Evolutionary conservation across 106 monocot species (phyloP), one percentile per base, ranked within the genome.

Genomic region (Phalaenopsis equestris): DNA sequence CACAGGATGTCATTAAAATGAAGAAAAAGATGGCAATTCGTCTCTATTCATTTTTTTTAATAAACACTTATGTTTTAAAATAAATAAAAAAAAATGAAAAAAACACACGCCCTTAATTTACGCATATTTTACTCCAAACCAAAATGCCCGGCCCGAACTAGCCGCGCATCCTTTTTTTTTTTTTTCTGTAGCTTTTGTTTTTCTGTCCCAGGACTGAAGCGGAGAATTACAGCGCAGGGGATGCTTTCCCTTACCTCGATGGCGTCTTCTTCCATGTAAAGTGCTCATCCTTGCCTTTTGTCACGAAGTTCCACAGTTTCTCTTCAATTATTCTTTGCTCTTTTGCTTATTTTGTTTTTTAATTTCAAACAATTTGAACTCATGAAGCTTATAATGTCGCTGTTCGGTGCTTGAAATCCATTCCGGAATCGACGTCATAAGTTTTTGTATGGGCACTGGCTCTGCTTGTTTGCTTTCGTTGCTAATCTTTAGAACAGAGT

Each of bases 221-320:
- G 48, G 1, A 48, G 48, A 17, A 14, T 3, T 57, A 57, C 18
- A 61, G 61, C 1, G n/a, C 61, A 70, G 70, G 39, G 42, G 42
- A 74, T 74, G 74, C 41, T 43, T 45, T 6, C 42, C 41, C 43
- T 74, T 5, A n/a, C 41, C 42, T 74, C 74, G 74, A 74, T 43
- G 43, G 74, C 43, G 7, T 45, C 74, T n/a, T 74, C 74, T 19
- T 74, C 74, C 74, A 8, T 19, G 74, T 74, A 74, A 42, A 42
- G 4, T 19, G 1, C 41, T n/a, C 45, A 19, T 19, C 41, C n/a
- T 43, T 16, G 1, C 74, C 43, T 6, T 74, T 74, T 43, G 2
- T 45, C 1, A 74, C 74, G 18, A 43, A 74, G 4, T 74, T 74
- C 19, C n/a, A 15, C 43, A 74, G 30, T 74, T 43, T 74, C 14